Conservation (phyloP, 2,329 filamentous ascomycete genomes). For the Botrytis paeoniae region DNA sequence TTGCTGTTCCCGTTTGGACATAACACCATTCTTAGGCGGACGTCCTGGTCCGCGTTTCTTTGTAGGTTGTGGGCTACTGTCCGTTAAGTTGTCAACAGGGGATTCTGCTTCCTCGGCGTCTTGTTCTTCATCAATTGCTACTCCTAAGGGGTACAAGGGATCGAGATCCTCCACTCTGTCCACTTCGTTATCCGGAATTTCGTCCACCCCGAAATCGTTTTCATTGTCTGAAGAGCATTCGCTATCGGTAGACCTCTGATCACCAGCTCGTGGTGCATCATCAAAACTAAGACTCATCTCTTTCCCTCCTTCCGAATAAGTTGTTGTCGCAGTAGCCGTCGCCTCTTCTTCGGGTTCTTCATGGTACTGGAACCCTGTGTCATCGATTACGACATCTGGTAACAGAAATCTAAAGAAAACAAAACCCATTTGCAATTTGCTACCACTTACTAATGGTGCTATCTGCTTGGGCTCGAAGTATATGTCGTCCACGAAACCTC, state of each 20-base stretch:
- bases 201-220: conserved; percentile 28
- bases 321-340: conserved; percentile 31
- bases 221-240: conserved; percentile 28
- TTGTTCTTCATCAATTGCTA: conserved; percentile 35
- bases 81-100: conserved; percentile 22
- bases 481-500: conserved; percentile 64
- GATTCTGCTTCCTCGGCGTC: conserved; percentile 22
- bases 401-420: conserved; percentile 67
- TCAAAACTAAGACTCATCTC: conserved; percentile 75
- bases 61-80: conserved; percentile 35
- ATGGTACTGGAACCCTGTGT: conserved; percentile 55
- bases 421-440: conserved; percentile 68
- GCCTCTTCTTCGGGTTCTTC: conserved; percentile 41
- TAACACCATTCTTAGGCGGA: conserved; percentile 77
- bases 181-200: conserved; percentile 28
- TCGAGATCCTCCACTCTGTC: conserved; percentile 24
- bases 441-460: conserved; percentile 60
- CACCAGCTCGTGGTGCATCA: conserved; percentile 55
- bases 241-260: conserved; percentile 41
- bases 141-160: neutral
- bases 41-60: conserved; percentile 67
- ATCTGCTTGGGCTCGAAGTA: conserved; percentile 52
- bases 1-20: conserved; percentile 73
- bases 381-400: conserved; percentile 58
- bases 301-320: conserved; percentile 53